Base-by-base conservation (phyloP, 495 filamentous ascomycete species). In the Lindgomyces ingoldianus region DNA sequence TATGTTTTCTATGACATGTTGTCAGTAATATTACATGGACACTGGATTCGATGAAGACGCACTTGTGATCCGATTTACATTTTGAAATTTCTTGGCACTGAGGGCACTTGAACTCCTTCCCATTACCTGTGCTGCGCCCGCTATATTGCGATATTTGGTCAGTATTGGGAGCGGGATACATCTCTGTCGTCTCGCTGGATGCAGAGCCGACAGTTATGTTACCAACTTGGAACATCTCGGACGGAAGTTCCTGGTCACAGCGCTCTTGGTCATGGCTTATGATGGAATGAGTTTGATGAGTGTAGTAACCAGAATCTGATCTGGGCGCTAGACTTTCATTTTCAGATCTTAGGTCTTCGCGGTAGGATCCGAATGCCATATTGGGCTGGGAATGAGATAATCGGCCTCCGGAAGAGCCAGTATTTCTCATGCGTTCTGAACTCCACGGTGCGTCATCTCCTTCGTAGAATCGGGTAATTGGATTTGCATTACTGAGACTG, bases 1-100 rank as follows among this genome's bases (percentile, higher is more conserved):
- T 77, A 72, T 96, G 92, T 78, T 96, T 96, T 65, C 92, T 96
- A 72, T 9, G 47, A 1, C 21, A 10, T n/a, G 39, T 16, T 9
- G 56, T 72, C 52, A 71, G 65, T 33, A 1, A 27, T 21, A 25
- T 26, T 26, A 11, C 10, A 24, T 24, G 16, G 47, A 29, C 4
- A 21, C 27, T 19, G 1, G 6, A 6, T 8, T 6, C 10, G 9
- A 27, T 8, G 22, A 10, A 10, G 27, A 60, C 70, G 30, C 45
- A 72, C 70, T 70, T 72, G 47, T 48, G 42, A 33, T 72, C 70
- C 12, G 70, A 72, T 45, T 45, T 51, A 56, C 70, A 72, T 57
- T 72, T 72, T 18, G 57, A 62, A 18, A 61, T 24, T 27, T 72
- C 70, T 1, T 44, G 50, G 49, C 70, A 72, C 18, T 59, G 22